Percentiles rank a stretch among this genome's conserved stretches.
phyloP scores from a whole-genome alignment of 805 yeast species.

The Komagataella pseudopastoris region DNA sequence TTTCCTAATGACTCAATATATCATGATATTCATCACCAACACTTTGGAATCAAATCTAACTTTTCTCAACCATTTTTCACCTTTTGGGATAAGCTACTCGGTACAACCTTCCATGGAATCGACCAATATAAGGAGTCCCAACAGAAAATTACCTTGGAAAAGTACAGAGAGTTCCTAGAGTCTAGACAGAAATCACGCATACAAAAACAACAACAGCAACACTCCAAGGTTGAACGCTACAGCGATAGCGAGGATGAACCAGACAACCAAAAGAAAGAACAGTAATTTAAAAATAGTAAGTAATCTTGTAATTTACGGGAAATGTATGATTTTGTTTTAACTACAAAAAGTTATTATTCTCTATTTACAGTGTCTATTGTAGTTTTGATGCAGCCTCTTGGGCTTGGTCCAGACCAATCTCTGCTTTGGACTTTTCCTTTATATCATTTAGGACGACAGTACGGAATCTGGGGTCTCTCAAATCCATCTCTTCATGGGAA shows the following conservation, averaged over 20 bases:
- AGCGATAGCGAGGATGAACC: slow-evolving; percentile 4
- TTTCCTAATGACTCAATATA: slow-evolving; percentile 94
- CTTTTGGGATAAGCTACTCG: slow-evolving; percentile 71
- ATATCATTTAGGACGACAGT: slow-evolving; percentile 51
- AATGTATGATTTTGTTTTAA: not conserved
- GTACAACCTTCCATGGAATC: slow-evolving; percentile 58
- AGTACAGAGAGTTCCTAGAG: slow-evolving; percentile 43
- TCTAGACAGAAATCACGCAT: slow-evolving; percentile 17
- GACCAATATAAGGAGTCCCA: slow-evolving; percentile 56
- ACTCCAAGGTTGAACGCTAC: not conserved
- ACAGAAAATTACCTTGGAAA: slow-evolving; percentile 50
- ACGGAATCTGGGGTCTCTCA: slow-evolving; percentile 52
- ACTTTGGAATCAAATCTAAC: slow-evolving; percentile 86
- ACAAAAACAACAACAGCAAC: not conserved
- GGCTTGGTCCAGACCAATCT: slow-evolving; percentile 4
- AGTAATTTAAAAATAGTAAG: not conserved
- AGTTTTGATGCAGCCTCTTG: not conserved
- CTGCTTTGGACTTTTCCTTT: slow-evolving; percentile 19
- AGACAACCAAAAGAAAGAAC: slow-evolving; percentile 1
- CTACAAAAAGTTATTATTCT: not conserved
- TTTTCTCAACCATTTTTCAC: slow-evolving; percentile 94
- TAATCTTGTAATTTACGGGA: not conserved
- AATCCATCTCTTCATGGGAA: slow-evolving; percentile 43
- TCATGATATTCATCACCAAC: slow-evolving; percentile 96
- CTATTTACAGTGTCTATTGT: not conserved